Conservation (phyloP, 148 eudicot genomes). For the Spergularia marina region DNA sequence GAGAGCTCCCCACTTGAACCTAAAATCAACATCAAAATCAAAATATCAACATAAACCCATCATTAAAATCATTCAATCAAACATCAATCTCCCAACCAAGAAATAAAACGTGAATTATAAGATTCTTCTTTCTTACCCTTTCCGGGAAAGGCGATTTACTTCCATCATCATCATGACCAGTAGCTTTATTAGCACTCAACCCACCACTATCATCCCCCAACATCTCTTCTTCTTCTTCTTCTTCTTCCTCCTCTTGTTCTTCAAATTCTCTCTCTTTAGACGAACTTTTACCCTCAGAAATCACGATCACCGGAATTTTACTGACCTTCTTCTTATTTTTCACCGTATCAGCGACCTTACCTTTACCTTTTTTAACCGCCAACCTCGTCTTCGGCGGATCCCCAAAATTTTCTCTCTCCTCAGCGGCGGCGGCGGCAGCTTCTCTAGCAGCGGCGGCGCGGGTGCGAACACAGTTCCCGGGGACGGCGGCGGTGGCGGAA, state of each 20-base stretch:
- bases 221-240: slow-evolving; percentile 26
- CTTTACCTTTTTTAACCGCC: slow-evolving; percentile 21
- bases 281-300: slow-evolving; percentile 17
- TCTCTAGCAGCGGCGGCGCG: slow-evolving; percentile 52
- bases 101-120: neutral
- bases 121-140: slow-evolving; percentile 33
- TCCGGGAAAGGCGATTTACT: slow-evolving; percentile 66
- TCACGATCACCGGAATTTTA: slow-evolving; percentile 29
- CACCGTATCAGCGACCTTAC: neutral
- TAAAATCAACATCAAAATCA: no score
- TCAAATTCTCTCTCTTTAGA: slow-evolving; percentile 15
- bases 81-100: neutral
- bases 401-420: neutral
- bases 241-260: slow-evolving; percentile 13
- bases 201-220: slow-evolving; percentile 80
- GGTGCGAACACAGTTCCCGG: slow-evolving; percentile 42
- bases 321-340: slow-evolving; percentile 16
- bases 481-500: slow-evolving; percentile 25
- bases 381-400: slow-evolving; percentile 26
- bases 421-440: slow-evolving; percentile 15
- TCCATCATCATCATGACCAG: slow-evolving; percentile 58
- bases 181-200: slow-evolving; percentile 71
- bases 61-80: neutral
- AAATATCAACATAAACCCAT: neutral
- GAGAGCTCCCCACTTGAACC: slow-evolving; percentile 90